A percentile compares a stretch with the other conserved stretches of the same genome.
Conservation (phyloP, 2,329 filamentous ascomycete species). For the Coniochaeta sp. region DNA sequence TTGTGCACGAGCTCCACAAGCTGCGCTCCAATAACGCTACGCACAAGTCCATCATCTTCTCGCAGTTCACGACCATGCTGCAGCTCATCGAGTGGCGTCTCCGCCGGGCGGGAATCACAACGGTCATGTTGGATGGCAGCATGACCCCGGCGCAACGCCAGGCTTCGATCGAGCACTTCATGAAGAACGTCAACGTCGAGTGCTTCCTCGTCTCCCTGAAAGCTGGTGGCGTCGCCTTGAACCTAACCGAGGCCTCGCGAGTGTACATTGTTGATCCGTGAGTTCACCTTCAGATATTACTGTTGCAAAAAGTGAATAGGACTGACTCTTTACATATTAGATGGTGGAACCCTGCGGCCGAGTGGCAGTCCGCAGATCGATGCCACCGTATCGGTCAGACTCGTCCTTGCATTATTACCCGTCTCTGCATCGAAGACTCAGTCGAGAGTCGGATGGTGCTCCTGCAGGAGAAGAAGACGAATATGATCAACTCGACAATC, state of each 20-base stretch:
- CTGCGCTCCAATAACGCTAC: conserved; percentile 87
- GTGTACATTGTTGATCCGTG: conserved; percentile 96
- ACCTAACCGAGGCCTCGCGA: conserved; percentile 86
- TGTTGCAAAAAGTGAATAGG: background rate
- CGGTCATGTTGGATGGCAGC: conserved; percentile 94
- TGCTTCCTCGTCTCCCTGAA: conserved; percentile 95
- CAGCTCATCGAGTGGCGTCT: conserved; percentile 96
- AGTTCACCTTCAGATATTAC: conserved; percentile 31
- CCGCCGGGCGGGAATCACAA: conserved; percentile 92
- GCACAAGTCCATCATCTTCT: conserved; percentile 96
- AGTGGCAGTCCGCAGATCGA: conserved; percentile 95
- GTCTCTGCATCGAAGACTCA: conserved; percentile 92
- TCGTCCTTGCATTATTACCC: conserved; percentile 87
- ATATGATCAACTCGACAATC: conserved; percentile 95
- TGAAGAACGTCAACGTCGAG: conserved; percentile 89
- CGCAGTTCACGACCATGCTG: conserved; percentile 94
- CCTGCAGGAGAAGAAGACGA: conserved; percentile 97
- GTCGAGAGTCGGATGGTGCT: conserved; percentile 94
- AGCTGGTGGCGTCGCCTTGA: conserved; percentile 90
- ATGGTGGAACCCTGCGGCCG: conserved; percentile 99
- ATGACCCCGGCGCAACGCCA: conserved; percentile 95
- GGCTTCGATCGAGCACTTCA: conserved; percentile 91
- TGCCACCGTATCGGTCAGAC: conserved; percentile 94
- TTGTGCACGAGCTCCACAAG: conserved; percentile 90
- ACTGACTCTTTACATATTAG: conserved; percentile 34